Conservation (phyloP, 495 filamentous ascomycete genomes). For the Chaetomium cochliodes region DNA sequence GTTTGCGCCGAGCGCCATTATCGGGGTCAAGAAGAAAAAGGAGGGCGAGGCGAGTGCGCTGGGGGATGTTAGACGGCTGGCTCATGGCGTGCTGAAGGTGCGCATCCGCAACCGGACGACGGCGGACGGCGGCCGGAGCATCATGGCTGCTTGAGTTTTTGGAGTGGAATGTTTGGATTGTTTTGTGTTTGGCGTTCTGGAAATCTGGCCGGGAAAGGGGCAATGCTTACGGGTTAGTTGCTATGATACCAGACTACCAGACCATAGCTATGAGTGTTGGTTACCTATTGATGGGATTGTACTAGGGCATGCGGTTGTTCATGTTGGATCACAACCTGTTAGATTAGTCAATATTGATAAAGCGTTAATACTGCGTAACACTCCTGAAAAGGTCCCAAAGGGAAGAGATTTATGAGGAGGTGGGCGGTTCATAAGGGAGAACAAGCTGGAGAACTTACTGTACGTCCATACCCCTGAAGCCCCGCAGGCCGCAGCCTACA, state of each 20-base stretch:
- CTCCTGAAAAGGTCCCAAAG: neutral
- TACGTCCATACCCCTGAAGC: neutral
- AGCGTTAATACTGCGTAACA: neutral
- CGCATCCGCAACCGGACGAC: constrained; percentile 54
- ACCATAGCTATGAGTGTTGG: neutral
- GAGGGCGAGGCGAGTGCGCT: constrained; percentile 11
- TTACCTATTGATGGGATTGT: neutral
- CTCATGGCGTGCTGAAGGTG: constrained; percentile 50
- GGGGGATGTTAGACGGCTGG: constrained; percentile 41
- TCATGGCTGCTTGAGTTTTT: constrained; percentile 41
- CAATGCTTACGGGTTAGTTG: neutral
- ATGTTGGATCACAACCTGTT: neutral
- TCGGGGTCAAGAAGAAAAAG: constrained; percentile 40
- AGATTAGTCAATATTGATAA: neutral
- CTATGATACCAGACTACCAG: neutral
- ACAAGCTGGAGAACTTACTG: neutral
- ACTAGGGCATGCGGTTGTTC: neutral
- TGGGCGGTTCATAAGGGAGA: no score
- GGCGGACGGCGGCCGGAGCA: constrained; percentile 57
- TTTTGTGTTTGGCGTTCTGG: constrained; percentile 10
- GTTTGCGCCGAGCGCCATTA: constrained; percentile 61
- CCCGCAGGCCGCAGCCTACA: constrained; percentile 9
- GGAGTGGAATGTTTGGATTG: neutral
- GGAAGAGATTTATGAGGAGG: no score
- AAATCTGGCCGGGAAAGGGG: constrained; percentile 5